phyloP scores from a whole-genome alignment of 2,329 filamentous ascomycete species.

The Nothopassalora personata region DNA sequence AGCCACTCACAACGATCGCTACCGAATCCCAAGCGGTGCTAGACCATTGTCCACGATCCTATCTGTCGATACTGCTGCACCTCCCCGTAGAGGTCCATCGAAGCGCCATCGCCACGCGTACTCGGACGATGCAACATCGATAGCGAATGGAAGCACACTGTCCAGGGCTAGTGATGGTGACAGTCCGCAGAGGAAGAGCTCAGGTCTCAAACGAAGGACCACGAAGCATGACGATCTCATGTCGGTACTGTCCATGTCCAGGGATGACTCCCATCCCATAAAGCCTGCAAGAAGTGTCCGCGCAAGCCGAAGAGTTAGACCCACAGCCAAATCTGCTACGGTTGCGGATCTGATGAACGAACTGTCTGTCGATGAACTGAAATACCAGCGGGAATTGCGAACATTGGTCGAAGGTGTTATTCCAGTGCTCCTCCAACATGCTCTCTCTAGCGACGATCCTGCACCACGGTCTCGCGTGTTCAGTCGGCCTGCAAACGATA shows the following conservation, averaged over 20 bases:
- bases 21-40: conserved; percentile 44
- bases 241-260: conserved; percentile 75
- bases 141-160: conserved; percentile 22
- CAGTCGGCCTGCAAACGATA: conserved; percentile 42
- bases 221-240: conserved; percentile 93
- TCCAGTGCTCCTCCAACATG: conserved; percentile 80
- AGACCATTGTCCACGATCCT: conserved; percentile 54
- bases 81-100: conserved; percentile 1
- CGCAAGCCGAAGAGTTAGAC: conserved; percentile 60
- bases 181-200: conserved; percentile 24
- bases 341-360: conserved; percentile 72
- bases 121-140: conserved; percentile 28
- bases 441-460: conserved; percentile 66
- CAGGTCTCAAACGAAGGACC: conserved; percentile 61
- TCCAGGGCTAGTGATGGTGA: conserved; percentile 28
- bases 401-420: conserved; percentile 93
- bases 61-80: conserved; percentile 50
- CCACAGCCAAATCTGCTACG: conserved; percentile 54
- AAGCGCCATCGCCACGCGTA: conserved; percentile 21
- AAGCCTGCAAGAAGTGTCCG: conserved; percentile 74
- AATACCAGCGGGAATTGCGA: conserved; percentile 85
- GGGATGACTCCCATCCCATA: conserved; percentile 60
- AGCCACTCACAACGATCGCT: conserved; percentile 8
- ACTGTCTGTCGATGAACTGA: conserved; percentile 73
- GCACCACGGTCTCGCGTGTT: conserved; percentile 24